Conservation (phyloP, 257 asterid genomes). For the Salvia splendens region DNA sequence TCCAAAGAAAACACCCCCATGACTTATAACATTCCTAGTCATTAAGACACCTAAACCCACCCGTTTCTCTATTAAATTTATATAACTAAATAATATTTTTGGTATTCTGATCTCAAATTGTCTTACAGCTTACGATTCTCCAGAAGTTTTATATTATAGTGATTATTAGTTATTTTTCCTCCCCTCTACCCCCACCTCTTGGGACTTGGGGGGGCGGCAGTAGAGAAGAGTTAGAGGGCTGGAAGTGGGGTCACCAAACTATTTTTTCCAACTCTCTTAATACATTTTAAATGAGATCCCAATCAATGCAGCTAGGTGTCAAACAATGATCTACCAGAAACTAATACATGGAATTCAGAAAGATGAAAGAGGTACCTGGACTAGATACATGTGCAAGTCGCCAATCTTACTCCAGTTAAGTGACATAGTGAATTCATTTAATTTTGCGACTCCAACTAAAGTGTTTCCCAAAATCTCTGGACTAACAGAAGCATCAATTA, state of each 20-base stretch:
- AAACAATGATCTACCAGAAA: not conserved
- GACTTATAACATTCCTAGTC: too few relatives aligned
- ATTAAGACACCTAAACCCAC: too few relatives aligned
- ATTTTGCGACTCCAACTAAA: slow-evolving; percentile 55
- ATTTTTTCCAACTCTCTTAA: not conserved
- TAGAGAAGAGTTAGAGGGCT: not conserved
- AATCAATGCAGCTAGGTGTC: not conserved
- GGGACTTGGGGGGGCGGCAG: not conserved
- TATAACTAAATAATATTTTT: too few relatives aligned
- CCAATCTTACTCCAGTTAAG: slow-evolving; percentile 89
- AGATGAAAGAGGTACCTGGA: slow-evolving; percentile 57
- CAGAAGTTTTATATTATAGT: not conserved
- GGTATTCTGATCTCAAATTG: not conserved
- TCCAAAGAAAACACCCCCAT: too few relatives aligned
- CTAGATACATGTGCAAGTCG: slow-evolving; percentile 66
- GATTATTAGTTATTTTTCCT: not conserved
- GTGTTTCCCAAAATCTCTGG: slow-evolving; percentile 61
- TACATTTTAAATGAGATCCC: slow-evolving; percentile 8
- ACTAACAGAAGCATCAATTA: slow-evolving; percentile 56
- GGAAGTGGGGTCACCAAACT: not conserved
- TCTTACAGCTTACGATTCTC: not conserved
- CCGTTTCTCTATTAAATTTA: too few relatives aligned
- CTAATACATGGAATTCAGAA: not conserved
- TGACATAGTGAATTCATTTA: slow-evolving; percentile 64
- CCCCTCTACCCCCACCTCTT: not conserved